A percentile compares a stretch with the other conserved stretches of the same genome.
Evolutionary conservation across 371 early-diverging fungal species (phyloP).

Genomic region (Dichotomocladium elegans): DNA sequence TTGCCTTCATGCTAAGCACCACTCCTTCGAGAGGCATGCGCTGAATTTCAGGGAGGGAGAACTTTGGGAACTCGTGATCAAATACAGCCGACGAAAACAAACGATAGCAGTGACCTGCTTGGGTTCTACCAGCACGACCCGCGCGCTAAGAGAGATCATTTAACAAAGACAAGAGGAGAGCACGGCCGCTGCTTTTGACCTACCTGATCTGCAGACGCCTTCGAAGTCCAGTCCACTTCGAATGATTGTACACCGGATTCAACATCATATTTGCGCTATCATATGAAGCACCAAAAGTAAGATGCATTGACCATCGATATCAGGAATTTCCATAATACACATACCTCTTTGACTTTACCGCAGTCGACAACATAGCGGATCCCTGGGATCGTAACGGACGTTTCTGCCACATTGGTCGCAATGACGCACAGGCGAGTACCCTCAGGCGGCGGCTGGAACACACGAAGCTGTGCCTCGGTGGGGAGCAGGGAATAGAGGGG

Average conservation of each 20-base stretch:
- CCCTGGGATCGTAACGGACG: constrained; percentile 97
- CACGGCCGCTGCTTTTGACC: not conserved
- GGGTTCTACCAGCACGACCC: constrained; percentile 98
- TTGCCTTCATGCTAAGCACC: constrained; percentile 93
- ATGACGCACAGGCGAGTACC: constrained; percentile 93
- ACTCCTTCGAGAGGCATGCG: constrained; percentile 94
- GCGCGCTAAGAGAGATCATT: constrained; percentile 70
- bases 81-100: constrained; percentile 95
- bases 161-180: not conserved
- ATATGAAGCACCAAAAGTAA: not conserved
- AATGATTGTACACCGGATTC: constrained; percentile 85
- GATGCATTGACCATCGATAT: not conserved
- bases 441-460: constrained; percentile 85
- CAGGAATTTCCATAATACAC: not conserved
- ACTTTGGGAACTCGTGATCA: constrained; percentile 84
- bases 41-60: constrained; percentile 91
- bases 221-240: constrained; percentile 90
- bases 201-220: constrained; percentile 85
- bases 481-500: constrained; percentile 93
- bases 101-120: constrained; percentile 97
- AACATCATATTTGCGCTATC: constrained; percentile 68
- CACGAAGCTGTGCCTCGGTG: constrained; percentile 82
- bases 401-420: constrained; percentile 99
- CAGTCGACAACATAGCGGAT: constrained; percentile 98
- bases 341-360: constrained; percentile 88